phyloP scores from a whole-genome alignment of 768 basidiomycete species.

The Naganishia friedmannii region DNA sequence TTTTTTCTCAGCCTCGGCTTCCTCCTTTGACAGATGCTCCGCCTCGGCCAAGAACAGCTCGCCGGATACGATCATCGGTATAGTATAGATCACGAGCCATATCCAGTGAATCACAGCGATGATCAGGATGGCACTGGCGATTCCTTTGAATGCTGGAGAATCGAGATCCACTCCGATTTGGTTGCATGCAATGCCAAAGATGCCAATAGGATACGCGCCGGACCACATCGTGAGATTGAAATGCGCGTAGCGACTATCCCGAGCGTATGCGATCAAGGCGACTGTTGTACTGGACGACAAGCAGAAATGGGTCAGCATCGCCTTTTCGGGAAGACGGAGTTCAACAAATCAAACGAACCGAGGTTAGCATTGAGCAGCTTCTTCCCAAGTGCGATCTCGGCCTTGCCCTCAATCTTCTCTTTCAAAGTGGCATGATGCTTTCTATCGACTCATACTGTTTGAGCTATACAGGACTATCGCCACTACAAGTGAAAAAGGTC shows the following conservation, averaged over 20 bases:
- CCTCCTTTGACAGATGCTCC: conserved; percentile 19
- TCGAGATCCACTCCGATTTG: conserved; percentile 34
- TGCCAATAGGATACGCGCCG: conserved; percentile 31
- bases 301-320: background rate
- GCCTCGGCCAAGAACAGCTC: conserved; percentile 32
- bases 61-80: conserved; percentile 32
- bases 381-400: conserved; percentile 49
- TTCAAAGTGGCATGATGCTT: conserved; percentile 11
- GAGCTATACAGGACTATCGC: background rate
- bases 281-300: background rate
- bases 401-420: conserved; percentile 16
- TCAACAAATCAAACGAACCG: background rate
- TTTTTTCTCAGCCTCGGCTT: conserved; percentile 3
- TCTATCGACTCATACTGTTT: background rate
- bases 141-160: conserved; percentile 33
- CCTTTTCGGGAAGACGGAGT: too few relatives aligned
- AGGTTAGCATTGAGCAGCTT: conserved; percentile 52
- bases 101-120: conserved; percentile 32
- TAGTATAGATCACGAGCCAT: conserved; percentile 30
- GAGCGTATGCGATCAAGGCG: conserved; percentile 29
- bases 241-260: conserved; percentile 26
- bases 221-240: conserved; percentile 37
- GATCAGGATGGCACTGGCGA: conserved; percentile 29
- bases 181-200: conserved; percentile 30
- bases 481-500: background rate